Base-by-base conservation (phyloP, 306 rosid genomes). In the Vicia villosa region DNA sequence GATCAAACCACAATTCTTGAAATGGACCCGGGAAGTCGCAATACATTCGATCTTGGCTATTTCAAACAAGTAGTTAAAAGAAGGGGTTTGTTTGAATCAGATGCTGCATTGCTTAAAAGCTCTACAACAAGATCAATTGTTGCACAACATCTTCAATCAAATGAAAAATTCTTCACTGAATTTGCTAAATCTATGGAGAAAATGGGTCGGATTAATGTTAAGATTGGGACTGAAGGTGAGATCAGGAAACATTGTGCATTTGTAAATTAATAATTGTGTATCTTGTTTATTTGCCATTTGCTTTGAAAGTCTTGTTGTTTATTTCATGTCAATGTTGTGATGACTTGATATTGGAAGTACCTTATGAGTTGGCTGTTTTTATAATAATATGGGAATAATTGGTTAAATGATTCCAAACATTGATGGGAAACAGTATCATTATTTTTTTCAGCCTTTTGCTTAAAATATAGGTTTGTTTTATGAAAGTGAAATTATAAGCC, bases 11-110 rank as follows among this genome's bases (percentile, higher is more conserved):
- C 88, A 54, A 41, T 36, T 1, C 68, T 90, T 19, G 97, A 89
- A 77, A 83, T 94, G 98, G 97, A 93, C 69, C 98, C 97, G 0
- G 98, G 98, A 49, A 90, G 98, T 56, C 79, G 63, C 54, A 67
- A 83, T 5, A 82, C 92, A 22, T 93, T 93, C 75, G 98, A 93
- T 70, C 83, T 88, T 4, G 66, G 87, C 76, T 90, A 86, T 73
- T 93, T 77, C 56, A 41, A 71, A 0, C 82, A 52, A 10, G 64
- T 93, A 0, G 54, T 87, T n/a, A 88, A 88, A 81, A 70, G 94
- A 62, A 71, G 98, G 19, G 94, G 92, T 0, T 79, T 93, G 2
- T 90, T 93, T 68, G 45, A 76, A 75, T 93, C 98, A 5, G 98
- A 93, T 74, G 55, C 84, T 30, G 86, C 88, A 20, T 78, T 93